Percentiles rank a stretch among this genome's conserved stretches.
These are phyloP conservation scores for Pseudogymnoascus verrucosus DNA, from an alignment of 2,329 filamentous ascomycete species.

Conservation along the genomic window DNA sequence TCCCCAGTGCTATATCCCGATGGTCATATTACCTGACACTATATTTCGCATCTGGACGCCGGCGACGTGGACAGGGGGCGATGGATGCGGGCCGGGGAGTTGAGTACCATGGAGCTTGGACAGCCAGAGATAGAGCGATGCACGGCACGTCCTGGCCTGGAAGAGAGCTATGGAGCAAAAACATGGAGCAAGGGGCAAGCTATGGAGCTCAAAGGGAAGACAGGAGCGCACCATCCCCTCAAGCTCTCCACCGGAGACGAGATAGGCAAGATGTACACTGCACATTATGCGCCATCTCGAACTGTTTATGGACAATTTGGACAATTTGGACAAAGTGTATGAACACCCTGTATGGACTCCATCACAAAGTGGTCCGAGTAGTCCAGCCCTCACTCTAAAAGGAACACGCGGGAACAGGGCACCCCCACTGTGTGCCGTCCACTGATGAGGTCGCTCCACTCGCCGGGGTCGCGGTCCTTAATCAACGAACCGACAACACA, in stretches of 20 bases:
- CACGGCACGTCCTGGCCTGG: neutral
- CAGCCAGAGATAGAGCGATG: slow-evolving; percentile 2
- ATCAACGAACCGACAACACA: neutral
- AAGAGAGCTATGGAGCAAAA: neutral
- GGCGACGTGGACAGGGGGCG: neutral
- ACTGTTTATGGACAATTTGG: neutral
- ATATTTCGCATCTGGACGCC: neutral
- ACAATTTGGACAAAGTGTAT: neutral
- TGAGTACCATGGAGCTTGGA: slow-evolving; percentile 3
- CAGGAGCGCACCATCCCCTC: neutral
- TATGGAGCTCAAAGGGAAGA: slow-evolving; percentile 1
- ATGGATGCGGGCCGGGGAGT: neutral
- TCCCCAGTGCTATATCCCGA: neutral
- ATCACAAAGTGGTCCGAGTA: neutral
- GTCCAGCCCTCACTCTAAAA: slow-evolving; percentile 6
- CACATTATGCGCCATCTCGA: neutral
- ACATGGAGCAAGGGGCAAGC: slow-evolving; percentile 4
- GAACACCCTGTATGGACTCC: neutral
- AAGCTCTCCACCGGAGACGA: neutral
- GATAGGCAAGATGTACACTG: slow-evolving; percentile 4
- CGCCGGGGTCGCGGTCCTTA: neutral
- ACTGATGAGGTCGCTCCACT: neutral
- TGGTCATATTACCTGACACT: neutral
- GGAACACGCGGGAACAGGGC: slow-evolving; percentile 7
- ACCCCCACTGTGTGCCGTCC: slow-evolving; percentile 1